Evolutionary conservation across 352 stramenopile species (phyloP).

Genomic region (Globisporangium rhizosaccharum): DNA sequence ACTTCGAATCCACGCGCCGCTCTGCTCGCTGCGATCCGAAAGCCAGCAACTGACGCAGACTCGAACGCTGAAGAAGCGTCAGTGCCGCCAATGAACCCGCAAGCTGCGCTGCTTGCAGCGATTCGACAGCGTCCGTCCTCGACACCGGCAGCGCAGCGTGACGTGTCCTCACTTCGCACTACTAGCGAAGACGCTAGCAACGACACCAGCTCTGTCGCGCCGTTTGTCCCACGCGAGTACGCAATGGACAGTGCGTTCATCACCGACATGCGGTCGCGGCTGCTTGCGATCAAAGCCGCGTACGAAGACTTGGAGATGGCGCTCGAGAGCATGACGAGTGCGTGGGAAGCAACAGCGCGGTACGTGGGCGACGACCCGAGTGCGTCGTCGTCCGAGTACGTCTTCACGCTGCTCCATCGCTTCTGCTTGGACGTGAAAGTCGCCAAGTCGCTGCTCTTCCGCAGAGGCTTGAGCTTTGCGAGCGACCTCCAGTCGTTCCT

Average conservation of each 20-base stretch:
- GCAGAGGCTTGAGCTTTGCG: conserved; percentile 48
- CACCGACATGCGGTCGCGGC: conserved; percentile 32
- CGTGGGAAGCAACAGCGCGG: conserved; percentile 54
- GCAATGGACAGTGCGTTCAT: conserved; percentile 58
- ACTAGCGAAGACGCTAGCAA: too few species aligned
- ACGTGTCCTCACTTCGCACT: not conserved
- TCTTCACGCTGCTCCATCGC: conserved; percentile 57
- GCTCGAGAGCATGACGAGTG: conserved; percentile 46
- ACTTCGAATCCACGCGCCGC: conserved; percentile 9
- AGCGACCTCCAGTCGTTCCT: conserved; percentile 23
- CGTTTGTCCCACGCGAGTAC: conserved; percentile 43
- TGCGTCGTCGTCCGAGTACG: conserved; percentile 63
- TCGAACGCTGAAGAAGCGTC: too few species aligned
- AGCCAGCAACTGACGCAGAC: not conserved
- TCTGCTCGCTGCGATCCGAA: conserved; percentile 16
- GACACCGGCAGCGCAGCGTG: not conserved
- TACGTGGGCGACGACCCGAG: conserved; percentile 65
- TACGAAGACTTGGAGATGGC: conserved; percentile 67
- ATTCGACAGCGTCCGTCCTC: conserved; percentile 10
- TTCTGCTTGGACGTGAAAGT: conserved; percentile 79
- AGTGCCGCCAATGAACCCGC: conserved; percentile 2
- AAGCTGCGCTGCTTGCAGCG: conserved; percentile 26
- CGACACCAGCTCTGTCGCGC: not conserved
- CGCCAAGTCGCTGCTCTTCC: conserved; percentile 50
- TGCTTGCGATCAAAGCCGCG: conserved; percentile 43